Evolutionary conservation across 179 eudicot species (phyloP), one percentile per base, ranked within the genome.

Genomic region (Heliamphora pulchella): DNA sequence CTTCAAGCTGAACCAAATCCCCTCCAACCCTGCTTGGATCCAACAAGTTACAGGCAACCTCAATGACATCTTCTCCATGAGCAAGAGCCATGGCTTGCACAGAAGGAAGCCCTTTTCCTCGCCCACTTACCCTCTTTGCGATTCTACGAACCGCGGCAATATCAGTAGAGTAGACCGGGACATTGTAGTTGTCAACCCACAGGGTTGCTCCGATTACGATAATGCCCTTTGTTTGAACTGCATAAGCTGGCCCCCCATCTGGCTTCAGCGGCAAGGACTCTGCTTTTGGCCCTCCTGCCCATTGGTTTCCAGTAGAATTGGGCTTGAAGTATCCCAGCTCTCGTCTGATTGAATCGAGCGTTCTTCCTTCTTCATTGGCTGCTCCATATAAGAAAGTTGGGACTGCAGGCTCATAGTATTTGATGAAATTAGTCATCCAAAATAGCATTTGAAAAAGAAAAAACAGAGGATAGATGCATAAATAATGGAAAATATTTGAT

Each of bases 31-130:
- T 72, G 71, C 82, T 86, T 10, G 94, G 91, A 2, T 93, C 93
- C 78, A 93, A 80, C 82, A 93, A 76, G 82, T 93, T 93, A 80
- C 97, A 93, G 79, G 97, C 94, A 20, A 93, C 92, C 87, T 92
- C 97, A 74, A 87, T 86, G 58, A 88, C 74, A 57, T 86, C 92
- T 48, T 91, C 86, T 18, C 89, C 92, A 76, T 95, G 97, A 79
- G 84, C 88, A 80, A 95, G 97, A n/a, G 95, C 97, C 97, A 95
- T 91, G 57, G 97, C 89, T 84, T 95, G 97, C 18, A 95, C 97
- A 0, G 90, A 88, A 11, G 86, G 85, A 69, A 91, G 92, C 9
- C 98, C 98, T 11, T 93, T 92, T n/a, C 97, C 94, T 78, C 93
- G 87, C 47, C 87, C 95, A 46, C 97, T 93, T 8, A 91, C 86